Evolutionary conservation across 306 rosid genomes (phyloP).

Genomic region (Oxytropis ochrocephala): DNA sequence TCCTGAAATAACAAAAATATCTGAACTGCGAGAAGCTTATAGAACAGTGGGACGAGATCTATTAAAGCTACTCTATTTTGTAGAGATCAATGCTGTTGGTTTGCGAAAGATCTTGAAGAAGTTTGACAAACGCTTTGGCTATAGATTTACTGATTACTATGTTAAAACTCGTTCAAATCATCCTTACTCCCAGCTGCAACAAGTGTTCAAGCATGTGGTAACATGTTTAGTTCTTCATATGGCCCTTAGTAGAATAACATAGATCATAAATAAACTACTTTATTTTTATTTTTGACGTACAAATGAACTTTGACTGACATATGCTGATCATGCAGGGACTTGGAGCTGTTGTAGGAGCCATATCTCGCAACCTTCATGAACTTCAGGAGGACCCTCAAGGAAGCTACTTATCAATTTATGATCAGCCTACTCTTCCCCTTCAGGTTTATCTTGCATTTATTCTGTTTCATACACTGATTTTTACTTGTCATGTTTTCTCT

Average conservation of each 20-base stretch:
- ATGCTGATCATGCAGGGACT: conserved; percentile 56
- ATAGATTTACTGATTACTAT: conserved; percentile 84
- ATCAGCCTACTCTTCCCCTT: conserved; percentile 69
- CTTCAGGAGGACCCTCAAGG: conserved; percentile 95
- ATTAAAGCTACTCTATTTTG: conserved; percentile 76
- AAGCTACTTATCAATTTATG: conserved; percentile 92
- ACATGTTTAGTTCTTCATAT: conserved; percentile 21
- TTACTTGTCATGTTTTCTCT: neutral
- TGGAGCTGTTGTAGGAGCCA: conserved; percentile 97
- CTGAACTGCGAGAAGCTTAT: conserved; percentile 70
- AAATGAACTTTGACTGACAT: conserved; percentile 24
- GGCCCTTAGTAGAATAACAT: neutral
- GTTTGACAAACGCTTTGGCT: conserved; percentile 94
- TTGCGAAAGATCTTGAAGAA: conserved; percentile 97
- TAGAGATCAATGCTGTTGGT: conserved; percentile 91
- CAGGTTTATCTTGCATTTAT: conserved; percentile 51
- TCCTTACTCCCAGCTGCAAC: conserved; percentile 98
- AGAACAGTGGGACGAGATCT: conserved; percentile 76
- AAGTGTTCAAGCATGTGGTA: conserved; percentile 99
- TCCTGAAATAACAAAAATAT: conserved; percentile 60
- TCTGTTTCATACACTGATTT: neutral
- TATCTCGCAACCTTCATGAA: conserved; percentile 95
- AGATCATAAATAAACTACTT: neutral
- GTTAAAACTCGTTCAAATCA: conserved; percentile 96
- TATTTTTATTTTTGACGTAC: neutral